phyloP scores from a whole-genome alignment of 2,329 filamentous ascomycete species.

The Colletotrichum phormii region DNA sequence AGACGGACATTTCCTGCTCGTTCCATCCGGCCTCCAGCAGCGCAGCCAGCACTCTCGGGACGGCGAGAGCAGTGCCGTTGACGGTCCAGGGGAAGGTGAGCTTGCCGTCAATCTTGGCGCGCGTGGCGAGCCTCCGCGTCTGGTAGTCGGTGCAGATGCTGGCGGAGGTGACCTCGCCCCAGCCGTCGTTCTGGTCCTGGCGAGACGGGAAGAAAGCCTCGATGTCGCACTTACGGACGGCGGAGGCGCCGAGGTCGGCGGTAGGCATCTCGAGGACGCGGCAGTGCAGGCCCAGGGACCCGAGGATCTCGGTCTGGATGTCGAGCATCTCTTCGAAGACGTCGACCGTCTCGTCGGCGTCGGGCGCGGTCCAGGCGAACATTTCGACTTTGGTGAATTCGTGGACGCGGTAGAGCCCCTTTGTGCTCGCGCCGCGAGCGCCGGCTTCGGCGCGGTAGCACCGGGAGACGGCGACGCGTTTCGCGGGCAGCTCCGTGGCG shows the following conservation, averaged over 20 bases:
- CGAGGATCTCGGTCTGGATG: constrained; percentile 87
- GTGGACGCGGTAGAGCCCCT: constrained; percentile 95
- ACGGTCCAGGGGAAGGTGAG: constrained; percentile 86
- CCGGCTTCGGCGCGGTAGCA: constrained; percentile 97
- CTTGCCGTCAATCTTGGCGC: constrained; percentile 68
- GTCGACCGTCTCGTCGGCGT: constrained; percentile 58
- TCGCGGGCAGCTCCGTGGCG: constrained; percentile 76
- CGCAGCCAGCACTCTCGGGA: constrained; percentile 89
- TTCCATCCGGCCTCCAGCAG: constrained; percentile 93
- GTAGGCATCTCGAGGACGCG: constrained; percentile 94
- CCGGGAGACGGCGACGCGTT: constrained; percentile 85
- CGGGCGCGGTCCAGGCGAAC: constrained; percentile 87
- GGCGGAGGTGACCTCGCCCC: constrained; percentile 93
- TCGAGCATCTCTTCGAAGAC: constrained; percentile 88
- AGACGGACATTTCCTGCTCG: constrained; percentile 73
- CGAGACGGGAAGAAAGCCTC: constrained; percentile 94
- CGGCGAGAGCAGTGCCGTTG: constrained; percentile 93
- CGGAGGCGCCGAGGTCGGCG: constrained; percentile 88
- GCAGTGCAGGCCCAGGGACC: constrained; percentile 81
- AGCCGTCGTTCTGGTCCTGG: constrained; percentile 73
- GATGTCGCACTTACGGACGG: constrained; percentile 89
- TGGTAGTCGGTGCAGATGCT: constrained; percentile 98
- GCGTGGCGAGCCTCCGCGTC: constrained; percentile 82
- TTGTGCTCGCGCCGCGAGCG: constrained; percentile 88
- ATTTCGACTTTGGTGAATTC: constrained; percentile 99